phyloP scores from a whole-genome alignment of 352 stramenopile genomes.

The Phytopythium delawarense region DNA sequence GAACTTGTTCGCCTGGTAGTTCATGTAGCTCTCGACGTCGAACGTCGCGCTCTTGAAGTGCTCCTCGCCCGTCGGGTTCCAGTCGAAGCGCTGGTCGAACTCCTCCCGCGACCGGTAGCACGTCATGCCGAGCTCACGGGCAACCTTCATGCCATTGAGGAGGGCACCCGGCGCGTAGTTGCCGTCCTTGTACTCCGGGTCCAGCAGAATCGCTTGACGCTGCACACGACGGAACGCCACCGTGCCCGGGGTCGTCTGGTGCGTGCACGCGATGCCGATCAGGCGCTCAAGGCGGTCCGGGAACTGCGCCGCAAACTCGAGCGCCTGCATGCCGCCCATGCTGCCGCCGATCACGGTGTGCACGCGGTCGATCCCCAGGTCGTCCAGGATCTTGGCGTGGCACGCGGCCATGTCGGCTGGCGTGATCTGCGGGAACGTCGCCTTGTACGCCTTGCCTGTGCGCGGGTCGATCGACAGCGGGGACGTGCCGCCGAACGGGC shows the following conservation, averaged over 20 bases:
- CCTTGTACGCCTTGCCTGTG: slow-evolving; percentile 61
- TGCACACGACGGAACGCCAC: slow-evolving; percentile 84
- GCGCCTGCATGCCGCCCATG: slow-evolving; percentile 87
- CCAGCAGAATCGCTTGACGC: slow-evolving; percentile 73
- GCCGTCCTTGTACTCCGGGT: slow-evolving; percentile 77
- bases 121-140: slow-evolving; percentile 82
- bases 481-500: slow-evolving; percentile 81
- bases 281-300: slow-evolving; percentile 66
- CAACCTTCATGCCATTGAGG: slow-evolving; percentile 81
- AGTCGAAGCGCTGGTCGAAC: slow-evolving; percentile 85
- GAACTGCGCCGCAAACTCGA: slow-evolving; percentile 85
- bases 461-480: slow-evolving; percentile 53
- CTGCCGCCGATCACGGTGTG: slow-evolving; percentile 84
- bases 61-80: slow-evolving; percentile 65
- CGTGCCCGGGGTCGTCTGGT: slow-evolving; percentile 83
- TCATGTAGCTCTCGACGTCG: slow-evolving; percentile 89
- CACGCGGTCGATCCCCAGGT: slow-evolving; percentile 66
- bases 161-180: slow-evolving; percentile 55
- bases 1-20: slow-evolving; percentile 87
- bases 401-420: slow-evolving; percentile 78
- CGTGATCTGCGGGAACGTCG: slow-evolving; percentile 80
- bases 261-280: slow-evolving; percentile 78
- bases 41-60: slow-evolving; percentile 81
- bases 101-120: slow-evolving; percentile 88
- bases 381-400: slow-evolving; percentile 75